A percentile compares a stretch with the other conserved stretches of the same genome.
These are phyloP conservation scores for Talaromyces amestolkiae DNA, from an alignment of 2,329 filamentous ascomycete species.

Conservation along the genomic window DNA sequence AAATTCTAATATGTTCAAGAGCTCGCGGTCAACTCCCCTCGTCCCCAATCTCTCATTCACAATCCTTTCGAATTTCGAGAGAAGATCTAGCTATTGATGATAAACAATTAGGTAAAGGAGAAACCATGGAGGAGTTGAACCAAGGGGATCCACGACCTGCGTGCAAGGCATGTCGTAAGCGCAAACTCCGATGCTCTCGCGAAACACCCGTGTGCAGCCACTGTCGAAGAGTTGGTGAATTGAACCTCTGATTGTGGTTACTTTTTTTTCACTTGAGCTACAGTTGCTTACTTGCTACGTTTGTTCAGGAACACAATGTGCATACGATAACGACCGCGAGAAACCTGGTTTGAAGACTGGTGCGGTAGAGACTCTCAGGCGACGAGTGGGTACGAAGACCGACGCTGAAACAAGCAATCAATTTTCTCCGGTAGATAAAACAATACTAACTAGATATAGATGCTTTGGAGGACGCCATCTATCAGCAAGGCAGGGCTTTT, in stretches of 20 bases:
- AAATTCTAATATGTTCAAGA: background rate
- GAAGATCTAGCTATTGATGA: background rate
- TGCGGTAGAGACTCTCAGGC: conserved; percentile 18
- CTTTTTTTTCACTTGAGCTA: background rate
- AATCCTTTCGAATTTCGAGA: background rate
- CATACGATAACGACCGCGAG: conserved; percentile 8
- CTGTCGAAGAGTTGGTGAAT: conserved; percentile 8
- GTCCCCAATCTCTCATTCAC: background rate
- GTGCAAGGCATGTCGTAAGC: conserved; percentile 19
- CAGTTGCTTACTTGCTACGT: background rate
- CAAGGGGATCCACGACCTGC: conserved; percentile 6
- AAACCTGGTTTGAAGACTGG: conserved; percentile 16
- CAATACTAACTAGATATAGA: background rate
- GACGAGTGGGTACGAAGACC: conserved; percentile 4
- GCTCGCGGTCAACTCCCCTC: background rate
- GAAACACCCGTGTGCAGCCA: conserved; percentile 18
- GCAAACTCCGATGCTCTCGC: conserved; percentile 20
- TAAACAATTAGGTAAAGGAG: background rate
- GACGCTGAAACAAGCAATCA: background rate
- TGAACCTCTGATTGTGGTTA: background rate
- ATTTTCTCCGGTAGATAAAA: background rate
- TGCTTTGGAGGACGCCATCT: background rate
- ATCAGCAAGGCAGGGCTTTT: background rate
- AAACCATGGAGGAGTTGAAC: background rate
- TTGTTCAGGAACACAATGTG: background rate